phyloP scores from a whole-genome alignment of 2,329 filamentous ascomycete genomes.

The Neodidymelliopsis sp. region DNA sequence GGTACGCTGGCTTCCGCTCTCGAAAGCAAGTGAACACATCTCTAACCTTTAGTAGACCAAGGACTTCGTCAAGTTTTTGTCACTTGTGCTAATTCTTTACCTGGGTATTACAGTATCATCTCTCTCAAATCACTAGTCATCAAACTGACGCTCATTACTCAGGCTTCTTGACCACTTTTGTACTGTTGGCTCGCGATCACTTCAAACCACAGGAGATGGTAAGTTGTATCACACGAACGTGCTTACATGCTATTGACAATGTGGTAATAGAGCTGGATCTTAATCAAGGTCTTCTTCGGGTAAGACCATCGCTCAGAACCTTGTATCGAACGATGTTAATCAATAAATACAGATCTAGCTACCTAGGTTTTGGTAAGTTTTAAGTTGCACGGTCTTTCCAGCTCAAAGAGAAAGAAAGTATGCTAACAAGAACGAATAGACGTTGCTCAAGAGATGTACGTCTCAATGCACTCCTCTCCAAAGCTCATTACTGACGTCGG shows the following conservation, averaged over 20 bases:
- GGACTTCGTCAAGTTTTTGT: slow-evolving; percentile 84
- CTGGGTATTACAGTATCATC: slow-evolving; percentile 58
- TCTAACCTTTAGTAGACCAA: slow-evolving; percentile 63
- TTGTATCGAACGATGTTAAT: slow-evolving; percentile 2
- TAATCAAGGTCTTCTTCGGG: slow-evolving; percentile 84
- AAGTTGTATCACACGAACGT: not conserved
- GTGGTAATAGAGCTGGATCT: slow-evolving; percentile 65
- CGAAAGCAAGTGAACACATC: not conserved
- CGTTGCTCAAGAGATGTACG: slow-evolving; percentile 56
- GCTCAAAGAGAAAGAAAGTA: not conserved
- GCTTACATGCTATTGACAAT: slow-evolving; percentile 17
- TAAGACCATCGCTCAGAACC: slow-evolving; percentile 28
- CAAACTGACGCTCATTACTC: slow-evolving; percentile 1
- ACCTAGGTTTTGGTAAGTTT: slow-evolving; percentile 72
- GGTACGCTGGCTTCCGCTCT: slow-evolving; percentile 55
- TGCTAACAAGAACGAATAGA: slow-evolving; percentile 47
- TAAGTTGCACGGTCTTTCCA: not conserved
- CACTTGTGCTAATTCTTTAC: slow-evolving; percentile 82
- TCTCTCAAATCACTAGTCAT: not conserved
- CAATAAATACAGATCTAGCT: slow-evolving; percentile 60
- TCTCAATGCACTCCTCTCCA: not conserved
- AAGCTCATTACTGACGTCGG: slow-evolving; percentile 21
- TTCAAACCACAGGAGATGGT: slow-evolving; percentile 71
- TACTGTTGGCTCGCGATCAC: slow-evolving; percentile 74
- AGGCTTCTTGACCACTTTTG: slow-evolving; percentile 88